Evolutionary conservation across 352 stramenopile genomes (phyloP).

Genomic region (Phytophthora aleatoria): DNA sequence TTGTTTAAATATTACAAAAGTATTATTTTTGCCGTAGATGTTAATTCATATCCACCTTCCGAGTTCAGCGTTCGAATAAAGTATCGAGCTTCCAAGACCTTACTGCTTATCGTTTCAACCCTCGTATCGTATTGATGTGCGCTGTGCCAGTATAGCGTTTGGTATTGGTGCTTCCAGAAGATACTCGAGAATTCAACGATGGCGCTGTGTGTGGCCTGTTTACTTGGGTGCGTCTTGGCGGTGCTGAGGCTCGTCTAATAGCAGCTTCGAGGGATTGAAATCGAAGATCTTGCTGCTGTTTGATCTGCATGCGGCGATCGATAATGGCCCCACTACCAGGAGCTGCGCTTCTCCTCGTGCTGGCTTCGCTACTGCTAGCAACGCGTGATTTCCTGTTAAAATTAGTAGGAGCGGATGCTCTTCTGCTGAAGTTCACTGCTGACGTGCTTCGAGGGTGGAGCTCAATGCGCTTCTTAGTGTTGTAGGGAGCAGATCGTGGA

Average conservation of each 20-base stretch:
- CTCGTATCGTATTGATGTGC: constrained; percentile 41
- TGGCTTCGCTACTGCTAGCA: constrained; percentile 6
- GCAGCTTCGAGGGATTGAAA: constrained; percentile 46
- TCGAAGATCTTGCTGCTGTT: constrained; percentile 45
- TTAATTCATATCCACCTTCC: no score
- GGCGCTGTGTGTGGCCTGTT: not conserved
- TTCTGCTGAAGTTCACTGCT: not conserved
- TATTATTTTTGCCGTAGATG: no score
- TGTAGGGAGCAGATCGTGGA: constrained; percentile 3
- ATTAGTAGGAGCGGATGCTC: not conserved
- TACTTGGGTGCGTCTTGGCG: constrained; percentile 3
- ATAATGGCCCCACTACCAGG: constrained; percentile 2
- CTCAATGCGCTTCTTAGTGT: not conserved
- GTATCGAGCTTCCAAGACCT: not conserved
- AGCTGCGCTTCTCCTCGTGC: constrained; percentile 7
- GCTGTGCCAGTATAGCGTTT: constrained; percentile 18
- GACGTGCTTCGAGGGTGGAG: constrained; percentile 3
- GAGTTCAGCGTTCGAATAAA: not conserved
- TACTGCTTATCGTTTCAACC: constrained; percentile 25
- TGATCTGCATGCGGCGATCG: constrained; percentile 16
- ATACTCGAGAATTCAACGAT: not conserved
- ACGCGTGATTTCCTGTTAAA: constrained; percentile 8
- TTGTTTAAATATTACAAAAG: no score
- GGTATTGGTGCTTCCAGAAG: constrained; percentile 8
- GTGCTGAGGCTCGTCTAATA: constrained; percentile 23